A percentile compares a stretch with the other conserved stretches of the same genome.
Conservation (phyloP, 2,329 filamentous ascomycete genomes). For the Tolypocladium nubicola region DNA sequence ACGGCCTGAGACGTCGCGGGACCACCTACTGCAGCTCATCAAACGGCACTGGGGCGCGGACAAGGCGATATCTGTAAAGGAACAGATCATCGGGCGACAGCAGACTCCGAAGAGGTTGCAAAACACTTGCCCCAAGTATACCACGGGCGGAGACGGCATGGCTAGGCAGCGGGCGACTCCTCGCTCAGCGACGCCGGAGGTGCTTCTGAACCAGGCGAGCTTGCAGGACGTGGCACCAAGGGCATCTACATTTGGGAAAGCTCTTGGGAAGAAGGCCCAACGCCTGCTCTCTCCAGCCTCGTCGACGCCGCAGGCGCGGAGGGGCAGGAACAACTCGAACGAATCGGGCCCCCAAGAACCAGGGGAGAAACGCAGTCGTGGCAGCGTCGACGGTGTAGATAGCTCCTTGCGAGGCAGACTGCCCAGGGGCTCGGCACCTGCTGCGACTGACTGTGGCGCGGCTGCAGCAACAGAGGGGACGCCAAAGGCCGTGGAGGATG, state of each 20-base stretch:
- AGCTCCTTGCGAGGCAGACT: not conserved
- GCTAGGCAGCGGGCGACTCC: not conserved
- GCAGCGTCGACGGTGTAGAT: not conserved
- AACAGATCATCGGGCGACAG: not conserved
- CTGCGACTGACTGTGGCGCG: not conserved
- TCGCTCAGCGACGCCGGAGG: not conserved
- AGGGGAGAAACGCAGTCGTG: not conserved
- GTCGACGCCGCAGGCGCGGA: not conserved
- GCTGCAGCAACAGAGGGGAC: constrained; percentile 4
- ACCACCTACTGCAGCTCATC: constrained; percentile 32
- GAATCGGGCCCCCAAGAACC: not conserved
- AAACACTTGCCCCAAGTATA: not conserved
- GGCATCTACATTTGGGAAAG: constrained; percentile 1
- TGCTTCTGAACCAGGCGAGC: not conserved
- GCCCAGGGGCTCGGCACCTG: not conserved
- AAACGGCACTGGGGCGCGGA: constrained; percentile 36
- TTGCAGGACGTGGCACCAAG: not conserved
- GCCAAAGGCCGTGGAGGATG: not conserved
- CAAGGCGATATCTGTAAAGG: constrained; percentile 20
- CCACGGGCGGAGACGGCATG: too few relatives aligned
- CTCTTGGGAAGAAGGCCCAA: not conserved
- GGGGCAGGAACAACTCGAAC: not conserved
- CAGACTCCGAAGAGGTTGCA: not conserved
- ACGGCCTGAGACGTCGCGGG: constrained; percentile 21
- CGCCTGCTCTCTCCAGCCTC: not conserved